phyloP scores from a whole-genome alignment of 805 yeast genomes.

The Diddensiella transvaalensis region DNA sequence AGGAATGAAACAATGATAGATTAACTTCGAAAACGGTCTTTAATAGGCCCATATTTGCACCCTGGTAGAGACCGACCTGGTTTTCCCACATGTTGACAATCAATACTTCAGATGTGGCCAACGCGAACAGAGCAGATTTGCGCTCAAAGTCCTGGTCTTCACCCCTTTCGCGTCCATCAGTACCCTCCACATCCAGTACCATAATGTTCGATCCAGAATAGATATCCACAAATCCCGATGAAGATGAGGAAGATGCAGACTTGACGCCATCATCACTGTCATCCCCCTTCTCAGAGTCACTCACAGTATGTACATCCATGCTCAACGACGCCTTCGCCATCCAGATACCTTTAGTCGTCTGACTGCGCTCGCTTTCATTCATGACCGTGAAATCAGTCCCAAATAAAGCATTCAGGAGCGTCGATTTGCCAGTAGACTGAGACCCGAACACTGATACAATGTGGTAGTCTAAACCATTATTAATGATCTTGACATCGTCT shows the following conservation, averaged over 20 bases:
- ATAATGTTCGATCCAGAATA: conserved; percentile 43
- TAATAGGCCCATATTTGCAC: conserved; percentile 93
- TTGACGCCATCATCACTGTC: conserved; percentile 13
- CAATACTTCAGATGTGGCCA: conserved; percentile 84
- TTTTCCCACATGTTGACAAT: conserved; percentile 96
- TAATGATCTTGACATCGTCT: conserved; percentile 33
- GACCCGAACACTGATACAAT: conserved; percentile 95
- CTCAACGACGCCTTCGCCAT: conserved; percentile 48
- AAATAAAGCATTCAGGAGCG: conserved; percentile 79
- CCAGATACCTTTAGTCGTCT: conserved; percentile 88
- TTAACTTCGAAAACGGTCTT: conserved; percentile 97
- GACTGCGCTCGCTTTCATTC: conserved; percentile 83
- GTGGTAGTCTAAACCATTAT: conserved; percentile 72
- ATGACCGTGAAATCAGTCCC: conserved; percentile 88
- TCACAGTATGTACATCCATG: background rate
- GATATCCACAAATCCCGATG: conserved; percentile 16
- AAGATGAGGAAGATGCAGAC: conserved; percentile 3
- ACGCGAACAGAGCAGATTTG: conserved; percentile 91
- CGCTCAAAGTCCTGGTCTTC: conserved; percentile 98
- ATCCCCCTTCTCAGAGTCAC: conserved; percentile 1
- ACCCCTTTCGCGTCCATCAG: conserved; percentile 96
- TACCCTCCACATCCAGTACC: conserved; percentile 97
- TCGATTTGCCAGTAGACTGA: conserved; percentile 94
- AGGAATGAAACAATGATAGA: conserved; percentile 72
- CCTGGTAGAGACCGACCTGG: conserved; percentile 95